Percentiles rank a stretch among this genome's conserved stretches.
Evolutionary conservation across 805 yeast species (phyloP).

Genomic region (Starmera amethionina): DNA sequence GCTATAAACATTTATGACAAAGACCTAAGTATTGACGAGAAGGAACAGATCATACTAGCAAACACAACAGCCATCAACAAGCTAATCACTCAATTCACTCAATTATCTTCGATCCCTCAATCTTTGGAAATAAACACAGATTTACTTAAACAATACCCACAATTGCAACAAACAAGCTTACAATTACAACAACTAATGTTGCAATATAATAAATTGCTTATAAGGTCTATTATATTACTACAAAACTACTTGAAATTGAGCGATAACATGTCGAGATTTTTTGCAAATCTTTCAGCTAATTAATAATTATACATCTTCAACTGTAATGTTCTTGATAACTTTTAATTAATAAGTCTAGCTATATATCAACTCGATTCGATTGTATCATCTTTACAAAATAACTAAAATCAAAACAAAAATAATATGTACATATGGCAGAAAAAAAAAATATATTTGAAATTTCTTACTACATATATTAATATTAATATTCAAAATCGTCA

Average conservation of each 20-base stretch:
- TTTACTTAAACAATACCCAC: background rate
- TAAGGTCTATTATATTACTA: conserved; percentile 12
- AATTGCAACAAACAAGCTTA: background rate
- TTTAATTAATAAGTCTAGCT: too few species aligned
- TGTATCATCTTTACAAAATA: too few species aligned
- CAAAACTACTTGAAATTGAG: conserved; percentile 15
- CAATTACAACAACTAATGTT: conserved; percentile 8
- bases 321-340: too few species aligned
- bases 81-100: background rate
- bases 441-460: too few species aligned
- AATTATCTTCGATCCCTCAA: too few species aligned
- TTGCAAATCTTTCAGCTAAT: background rate
- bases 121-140: too few species aligned
- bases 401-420: too few species aligned
- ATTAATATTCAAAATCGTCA: too few species aligned
- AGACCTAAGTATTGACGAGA: background rate
- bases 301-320: too few species aligned
- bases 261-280: conserved; percentile 5
- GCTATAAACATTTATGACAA: background rate
- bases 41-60: background rate
- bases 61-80: background rate
- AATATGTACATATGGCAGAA: too few species aligned
- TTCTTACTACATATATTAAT: too few species aligned
- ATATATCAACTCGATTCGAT: too few species aligned
- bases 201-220: conserved; percentile 12